Percentiles rank a stretch among this genome's conserved stretches.
phyloP scores from a whole-genome alignment of 2,329 filamentous ascomycete species.

The Pseudocercospora fuligena region DNA sequence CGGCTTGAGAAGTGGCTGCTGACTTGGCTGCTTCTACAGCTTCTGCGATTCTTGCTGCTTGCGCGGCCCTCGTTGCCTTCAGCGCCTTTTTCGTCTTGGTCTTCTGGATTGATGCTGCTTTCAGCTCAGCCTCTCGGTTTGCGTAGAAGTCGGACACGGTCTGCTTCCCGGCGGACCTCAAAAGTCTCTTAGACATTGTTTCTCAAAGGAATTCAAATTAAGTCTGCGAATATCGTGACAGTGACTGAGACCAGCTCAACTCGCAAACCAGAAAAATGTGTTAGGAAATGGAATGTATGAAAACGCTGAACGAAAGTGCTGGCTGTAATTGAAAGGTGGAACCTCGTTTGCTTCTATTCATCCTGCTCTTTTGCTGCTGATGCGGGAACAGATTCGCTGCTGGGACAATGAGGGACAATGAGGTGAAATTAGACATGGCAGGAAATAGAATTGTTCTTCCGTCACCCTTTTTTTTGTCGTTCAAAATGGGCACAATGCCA shows the following conservation, averaged over 20 bases:
- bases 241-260: background rate
- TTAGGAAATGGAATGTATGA: no score
- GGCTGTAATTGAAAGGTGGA: background rate
- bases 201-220: background rate
- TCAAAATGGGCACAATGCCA: background rate
- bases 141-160: background rate
- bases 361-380: background rate
- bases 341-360: background rate
- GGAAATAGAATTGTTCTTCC: background rate
- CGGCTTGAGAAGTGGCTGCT: background rate
- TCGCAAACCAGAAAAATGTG: background rate
- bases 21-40: background rate
- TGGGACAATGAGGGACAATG: background rate
- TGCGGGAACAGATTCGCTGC: background rate
- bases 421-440: background rate
- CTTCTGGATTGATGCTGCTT: background rate
- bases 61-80: background rate
- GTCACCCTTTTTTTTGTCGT: background rate
- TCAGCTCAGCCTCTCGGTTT: no score
- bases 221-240: background rate
- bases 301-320: background rate
- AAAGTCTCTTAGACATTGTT: background rate
- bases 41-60: background rate
- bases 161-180: background rate
- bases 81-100: background rate